These are phyloP conservation scores for Backusella parvicylindrica DNA, from an alignment of 192 early-diverging fungal species.

Conservation along the genomic window DNA sequence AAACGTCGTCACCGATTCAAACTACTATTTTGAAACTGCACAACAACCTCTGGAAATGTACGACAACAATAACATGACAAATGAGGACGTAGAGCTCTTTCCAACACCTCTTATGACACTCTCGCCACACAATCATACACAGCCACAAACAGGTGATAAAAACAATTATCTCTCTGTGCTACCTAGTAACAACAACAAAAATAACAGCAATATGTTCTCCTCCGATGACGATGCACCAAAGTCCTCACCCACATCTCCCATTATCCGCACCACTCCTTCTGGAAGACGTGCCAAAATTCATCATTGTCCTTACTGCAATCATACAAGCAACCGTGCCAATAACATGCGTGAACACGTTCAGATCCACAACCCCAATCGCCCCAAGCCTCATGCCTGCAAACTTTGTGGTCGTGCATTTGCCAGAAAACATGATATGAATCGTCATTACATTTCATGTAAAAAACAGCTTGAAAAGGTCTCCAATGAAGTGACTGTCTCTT, in stretches of 20 bases:
- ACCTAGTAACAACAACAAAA: background rate
- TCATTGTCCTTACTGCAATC: slow-evolving; percentile 47
- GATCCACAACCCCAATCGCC: slow-evolving; percentile 66
- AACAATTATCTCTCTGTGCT: background rate
- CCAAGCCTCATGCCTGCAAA: slow-evolving; percentile 54
- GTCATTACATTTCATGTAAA: slow-evolving; percentile 42
- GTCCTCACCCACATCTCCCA: background rate
- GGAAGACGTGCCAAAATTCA: slow-evolving; percentile 21
- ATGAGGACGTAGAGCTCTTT: background rate
- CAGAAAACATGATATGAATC: slow-evolving; percentile 68
- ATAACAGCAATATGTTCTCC: too few species aligned
- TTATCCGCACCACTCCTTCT: background rate
- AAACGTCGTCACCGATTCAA: background rate
- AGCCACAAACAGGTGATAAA: slow-evolving; percentile 1
- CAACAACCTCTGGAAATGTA: background rate
- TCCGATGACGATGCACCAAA: background rate
- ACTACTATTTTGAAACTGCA: background rate
- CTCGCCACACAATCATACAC: background rate
- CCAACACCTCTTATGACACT: background rate
- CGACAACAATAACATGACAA: background rate
- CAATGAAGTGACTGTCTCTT: background rate
- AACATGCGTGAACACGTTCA: slow-evolving; percentile 63
- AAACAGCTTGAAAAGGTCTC: background rate
- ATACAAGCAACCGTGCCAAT: slow-evolving; percentile 60
- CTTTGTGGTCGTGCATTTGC: slow-evolving; percentile 57